Evolutionary conservation across 2,329 filamentous ascomycete species (phyloP).

Genomic region (Calonectria montana): DNA sequence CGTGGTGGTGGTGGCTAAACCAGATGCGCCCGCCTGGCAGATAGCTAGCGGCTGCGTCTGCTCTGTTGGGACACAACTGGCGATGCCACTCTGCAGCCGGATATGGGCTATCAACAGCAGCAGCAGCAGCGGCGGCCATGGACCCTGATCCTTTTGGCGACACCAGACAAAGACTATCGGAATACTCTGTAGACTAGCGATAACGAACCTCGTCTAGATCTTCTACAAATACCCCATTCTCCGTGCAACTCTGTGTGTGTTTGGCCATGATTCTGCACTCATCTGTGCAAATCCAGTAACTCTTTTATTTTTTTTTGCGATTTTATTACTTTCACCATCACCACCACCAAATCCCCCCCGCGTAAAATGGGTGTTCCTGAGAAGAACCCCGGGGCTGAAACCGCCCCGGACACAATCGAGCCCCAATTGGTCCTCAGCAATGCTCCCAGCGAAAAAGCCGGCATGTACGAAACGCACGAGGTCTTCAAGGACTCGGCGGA

Average conservation of each 20-base stretch:
- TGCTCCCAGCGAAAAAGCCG: constrained; percentile 17
- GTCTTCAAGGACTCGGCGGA: constrained; percentile 41
- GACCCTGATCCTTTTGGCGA: not conserved
- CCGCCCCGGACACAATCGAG: constrained; percentile 12
- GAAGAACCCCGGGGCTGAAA: not conserved
- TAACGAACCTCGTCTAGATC: constrained; percentile 18
- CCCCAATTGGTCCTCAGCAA: constrained; percentile 15
- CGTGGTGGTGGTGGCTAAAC: not conserved
- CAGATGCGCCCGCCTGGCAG: not conserved
- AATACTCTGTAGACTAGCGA: not conserved
- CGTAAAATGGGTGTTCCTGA: constrained; percentile 9
- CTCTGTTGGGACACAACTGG: not conserved
- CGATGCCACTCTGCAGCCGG: constrained; percentile 15
- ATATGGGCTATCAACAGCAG: constrained; percentile 16
- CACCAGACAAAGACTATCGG: not conserved
- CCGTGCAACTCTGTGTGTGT: not conserved
- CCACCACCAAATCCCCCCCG: not conserved
- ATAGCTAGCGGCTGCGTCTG: not conserved
- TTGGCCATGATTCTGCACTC: not conserved
- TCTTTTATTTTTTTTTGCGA: not conserved
- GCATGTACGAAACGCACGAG: constrained; percentile 31
- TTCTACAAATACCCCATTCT: constrained; percentile 1
- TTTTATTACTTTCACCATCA: not conserved
- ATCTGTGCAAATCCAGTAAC: not conserved
- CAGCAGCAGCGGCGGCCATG: too few species aligned